Evolutionary conservation across 495 filamentous ascomycete genomes (phyloP).

Genomic region (Penicillium canariense): DNA sequence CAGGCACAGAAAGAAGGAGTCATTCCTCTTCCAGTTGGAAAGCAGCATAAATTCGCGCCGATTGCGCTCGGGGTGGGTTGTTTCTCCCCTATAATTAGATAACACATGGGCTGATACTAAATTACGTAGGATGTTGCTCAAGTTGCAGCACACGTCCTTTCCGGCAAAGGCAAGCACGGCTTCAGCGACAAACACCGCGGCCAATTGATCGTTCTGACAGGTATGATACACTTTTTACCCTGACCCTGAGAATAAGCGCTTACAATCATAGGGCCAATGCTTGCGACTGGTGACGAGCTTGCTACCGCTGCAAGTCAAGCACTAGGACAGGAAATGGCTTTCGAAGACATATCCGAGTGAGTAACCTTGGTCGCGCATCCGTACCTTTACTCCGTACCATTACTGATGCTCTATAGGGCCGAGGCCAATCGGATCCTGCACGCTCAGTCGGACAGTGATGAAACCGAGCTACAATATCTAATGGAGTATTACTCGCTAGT

Average conservation of each 20-base stretch:
- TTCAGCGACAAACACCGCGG: slow-evolving; percentile 55
- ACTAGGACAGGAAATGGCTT: slow-evolving; percentile 37
- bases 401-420: slow-evolving; percentile 15
- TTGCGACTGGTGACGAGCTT: slow-evolving; percentile 50
- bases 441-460: slow-evolving; percentile 40
- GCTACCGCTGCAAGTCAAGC: slow-evolving; percentile 43
- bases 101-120: neutral
- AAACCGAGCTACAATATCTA: slow-evolving; percentile 51
- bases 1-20: slow-evolving; percentile 43
- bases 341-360: slow-evolving; percentile 47
- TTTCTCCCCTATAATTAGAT: neutral
- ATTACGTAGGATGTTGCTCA: slow-evolving; percentile 44
- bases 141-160: slow-evolving; percentile 51
- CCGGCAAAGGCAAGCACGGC: slow-evolving; percentile 51
- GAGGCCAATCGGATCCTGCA: slow-evolving; percentile 48
- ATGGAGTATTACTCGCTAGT: slow-evolving; percentile 60
- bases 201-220: slow-evolving; percentile 54
- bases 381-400: neutral
- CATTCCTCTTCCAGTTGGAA: slow-evolving; percentile 51
- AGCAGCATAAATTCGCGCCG: slow-evolving; percentile 53
- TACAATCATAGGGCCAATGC: slow-evolving; percentile 43
- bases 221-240: slow-evolving; percentile 15
- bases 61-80: slow-evolving; percentile 46
- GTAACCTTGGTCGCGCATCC: neutral
- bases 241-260: neutral